These are phyloP conservation scores for Alternaria incomplexa DNA, from an alignment of 2,329 filamentous ascomycete species.

Conservation along the genomic window DNA sequence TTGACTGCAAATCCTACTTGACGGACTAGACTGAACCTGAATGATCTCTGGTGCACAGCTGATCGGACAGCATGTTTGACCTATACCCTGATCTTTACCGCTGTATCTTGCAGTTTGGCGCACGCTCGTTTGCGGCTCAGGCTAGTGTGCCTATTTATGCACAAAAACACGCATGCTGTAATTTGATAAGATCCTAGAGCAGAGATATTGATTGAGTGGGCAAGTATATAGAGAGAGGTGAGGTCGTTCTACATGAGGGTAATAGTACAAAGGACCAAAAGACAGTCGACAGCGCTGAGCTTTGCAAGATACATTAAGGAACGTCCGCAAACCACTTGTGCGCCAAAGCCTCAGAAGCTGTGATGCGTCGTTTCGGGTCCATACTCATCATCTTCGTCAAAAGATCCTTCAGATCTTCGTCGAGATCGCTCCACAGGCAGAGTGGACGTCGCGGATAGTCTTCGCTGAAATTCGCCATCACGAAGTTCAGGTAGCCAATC, in stretches of 20 bases:
- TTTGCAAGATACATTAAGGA: background rate
- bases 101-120: conserved; percentile 11
- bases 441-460: background rate
- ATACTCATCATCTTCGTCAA: background rate
- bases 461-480: background rate
- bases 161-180: conserved; percentile 8
- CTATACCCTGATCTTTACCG: background rate
- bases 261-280: background rate
- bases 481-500: background rate
- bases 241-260: background rate
- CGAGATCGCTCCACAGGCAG: background rate
- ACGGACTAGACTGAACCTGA: background rate
- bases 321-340: background rate
- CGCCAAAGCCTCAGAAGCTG: background rate
- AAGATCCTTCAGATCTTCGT: background rate
- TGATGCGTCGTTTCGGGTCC: background rate
- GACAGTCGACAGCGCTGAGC: background rate
- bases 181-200: background rate
- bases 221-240: background rate
- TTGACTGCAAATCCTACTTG: background rate
- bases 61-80: conserved; percentile 4
- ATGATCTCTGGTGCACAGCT: background rate
- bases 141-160: conserved; percentile 6
- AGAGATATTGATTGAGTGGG: background rate
- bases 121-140: background rate